Conservation (phyloP, 371 early-diverging fungal species). For the Mortierella sp. region DNA sequence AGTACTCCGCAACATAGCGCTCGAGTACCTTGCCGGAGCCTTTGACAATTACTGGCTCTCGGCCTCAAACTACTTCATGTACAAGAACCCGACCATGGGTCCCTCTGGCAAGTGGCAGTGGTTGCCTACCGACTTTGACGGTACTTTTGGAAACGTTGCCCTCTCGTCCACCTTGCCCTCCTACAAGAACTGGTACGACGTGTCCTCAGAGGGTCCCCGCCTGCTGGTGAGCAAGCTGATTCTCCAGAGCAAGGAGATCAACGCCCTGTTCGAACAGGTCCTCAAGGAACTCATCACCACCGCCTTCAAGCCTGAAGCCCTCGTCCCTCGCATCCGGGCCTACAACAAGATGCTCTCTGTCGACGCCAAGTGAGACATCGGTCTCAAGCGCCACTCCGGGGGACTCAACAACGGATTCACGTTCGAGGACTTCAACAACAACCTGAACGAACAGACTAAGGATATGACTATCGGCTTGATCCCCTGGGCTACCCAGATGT, state of each 20-base stretch:
- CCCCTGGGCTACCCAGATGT: conserved; percentile 15
- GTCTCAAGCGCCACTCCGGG: conserved; percentile 58
- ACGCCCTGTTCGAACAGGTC: conserved; percentile 60
- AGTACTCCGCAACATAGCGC: conserved; percentile 42
- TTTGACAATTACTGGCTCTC: conserved; percentile 46
- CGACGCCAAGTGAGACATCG: conserved; percentile 65
- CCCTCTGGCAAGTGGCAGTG: conserved; percentile 54
- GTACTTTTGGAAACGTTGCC: conserved; percentile 39
- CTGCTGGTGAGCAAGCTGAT: conserved; percentile 48
- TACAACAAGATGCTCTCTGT: conserved; percentile 62
- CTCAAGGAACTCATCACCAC: conserved; percentile 66
- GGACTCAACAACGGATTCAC: conserved; percentile 59
- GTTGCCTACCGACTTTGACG: conserved; percentile 44
- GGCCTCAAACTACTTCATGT: conserved; percentile 50
- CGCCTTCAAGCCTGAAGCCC: conserved; percentile 66
- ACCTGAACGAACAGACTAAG: conserved; percentile 35
- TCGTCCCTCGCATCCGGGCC: conserved; percentile 61
- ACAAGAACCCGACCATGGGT: conserved; percentile 36
- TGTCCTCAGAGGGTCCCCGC: conserved; percentile 4
- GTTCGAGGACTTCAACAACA: conserved; percentile 56
- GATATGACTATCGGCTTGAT: conserved; percentile 12
- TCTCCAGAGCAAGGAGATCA: conserved; percentile 39
- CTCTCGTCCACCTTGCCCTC: conserved; percentile 3
- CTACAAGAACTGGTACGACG: conserved; percentile 30
- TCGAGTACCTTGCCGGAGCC: conserved; percentile 40